phyloP scores from a whole-genome alignment of 2,329 filamentous ascomycete genomes.

The Pestalotiopsis fici region DNA sequence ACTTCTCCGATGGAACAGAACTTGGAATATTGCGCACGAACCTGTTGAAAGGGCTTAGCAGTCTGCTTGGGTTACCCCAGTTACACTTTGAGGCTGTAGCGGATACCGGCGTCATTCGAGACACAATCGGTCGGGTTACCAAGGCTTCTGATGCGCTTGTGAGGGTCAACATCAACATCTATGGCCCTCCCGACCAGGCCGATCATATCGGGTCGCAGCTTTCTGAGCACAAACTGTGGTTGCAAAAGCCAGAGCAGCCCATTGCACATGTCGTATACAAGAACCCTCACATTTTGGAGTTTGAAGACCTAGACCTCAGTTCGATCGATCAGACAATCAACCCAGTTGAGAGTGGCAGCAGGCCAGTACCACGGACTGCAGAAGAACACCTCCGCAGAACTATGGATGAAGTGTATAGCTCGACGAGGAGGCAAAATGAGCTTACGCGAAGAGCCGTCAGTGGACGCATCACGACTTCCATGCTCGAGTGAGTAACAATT shows the following conservation, averaged over 20 bases:
- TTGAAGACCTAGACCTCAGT: not conserved
- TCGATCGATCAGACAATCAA: not conserved
- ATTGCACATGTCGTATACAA: not conserved
- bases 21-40: not conserved
- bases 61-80: not conserved
- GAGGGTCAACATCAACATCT: slow-evolving; percentile 5
- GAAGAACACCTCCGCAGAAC: slow-evolving; percentile 13
- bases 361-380: slow-evolving; percentile 7
- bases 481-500: slow-evolving; percentile 23
- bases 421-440: slow-evolving; percentile 17
- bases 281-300: slow-evolving; percentile 6
- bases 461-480: slow-evolving; percentile 16
- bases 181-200: not conserved
- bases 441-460: slow-evolving; percentile 20
- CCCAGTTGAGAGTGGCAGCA: not conserved
- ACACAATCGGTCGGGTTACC: not conserved
- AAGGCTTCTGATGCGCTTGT: slow-evolving; percentile 5
- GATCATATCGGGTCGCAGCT: not conserved
- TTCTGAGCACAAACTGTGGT: slow-evolving; percentile 5
- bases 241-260: slow-evolving; percentile 1
- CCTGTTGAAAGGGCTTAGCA: not conserved
- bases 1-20: not conserved
- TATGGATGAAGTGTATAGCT: slow-evolving; percentile 19
- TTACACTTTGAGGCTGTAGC: slow-evolving; percentile 6
- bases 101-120: not conserved